Base-by-base conservation (phyloP, 2,329 filamentous ascomycete species). In the Pleurostoma richardsiae region DNA sequence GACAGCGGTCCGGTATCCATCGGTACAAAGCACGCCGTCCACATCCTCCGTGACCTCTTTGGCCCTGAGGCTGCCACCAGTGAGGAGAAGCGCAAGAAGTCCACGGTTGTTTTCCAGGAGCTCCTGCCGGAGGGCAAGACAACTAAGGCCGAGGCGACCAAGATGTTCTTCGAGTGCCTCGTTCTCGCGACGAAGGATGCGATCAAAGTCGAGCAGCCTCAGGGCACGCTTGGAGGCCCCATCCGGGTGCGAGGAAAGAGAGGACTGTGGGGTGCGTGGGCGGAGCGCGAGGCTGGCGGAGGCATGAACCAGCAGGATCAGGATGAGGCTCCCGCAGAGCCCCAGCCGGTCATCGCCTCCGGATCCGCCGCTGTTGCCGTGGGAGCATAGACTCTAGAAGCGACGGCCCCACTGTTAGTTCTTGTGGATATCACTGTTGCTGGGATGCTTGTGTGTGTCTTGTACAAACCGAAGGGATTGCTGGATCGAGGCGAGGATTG, bases 141-240 rank as follows among this genome's bases (percentile, higher is more conserved):
- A 1, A 90, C 80, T 54, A 88, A 89, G 66, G 86, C 87, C 6
- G 94, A 97, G 59, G 94, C 94, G 1, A 99, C 94, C 40, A 96
- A 96, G 77, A 96, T 99, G 90, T 99, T 99, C 73, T 99, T 99
- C 59, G 94, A 99, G 70, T 86, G 94, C 46, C 76, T 99, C 28
- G 94, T 99, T 3, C 77, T 99, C 41, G 94, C 92, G 4, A 99
- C 94, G 39, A 99, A 99, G 71, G 94, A 99, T 63, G 94, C 94
- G 29, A 88, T 99, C 70, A 96, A 96, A 69, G 90, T 97, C 29
- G 92, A 97, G 63, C 94, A 99, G 68, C 79, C 80, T 42, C 74
- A 84, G 51, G 79, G 79, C 10, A 60, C 77, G 36, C 79, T 97
- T 29, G 91, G 91, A 43, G 87, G 84, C 3, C 80, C 86, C 10